Percentiles rank a stretch among this genome's conserved stretches.
These are phyloP conservation scores for Euphrasia arctica DNA, from an alignment of 305 asterid species.

Conservation along the genomic window DNA sequence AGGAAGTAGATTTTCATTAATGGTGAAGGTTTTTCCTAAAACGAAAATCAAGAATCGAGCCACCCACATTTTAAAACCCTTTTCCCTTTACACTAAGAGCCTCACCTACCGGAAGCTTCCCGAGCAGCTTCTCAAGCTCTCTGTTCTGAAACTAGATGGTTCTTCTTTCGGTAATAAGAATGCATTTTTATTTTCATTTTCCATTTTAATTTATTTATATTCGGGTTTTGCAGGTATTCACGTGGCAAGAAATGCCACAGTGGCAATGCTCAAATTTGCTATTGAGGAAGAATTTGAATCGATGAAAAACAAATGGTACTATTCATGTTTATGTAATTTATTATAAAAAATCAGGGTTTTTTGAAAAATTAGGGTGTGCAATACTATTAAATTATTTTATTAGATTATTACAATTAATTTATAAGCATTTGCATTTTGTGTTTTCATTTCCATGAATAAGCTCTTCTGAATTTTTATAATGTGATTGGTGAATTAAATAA, in stretches of 20 bases:
- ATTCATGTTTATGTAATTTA: neutral
- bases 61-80: slow-evolving; percentile 25
- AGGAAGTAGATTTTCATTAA: slow-evolving; percentile 22
- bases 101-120: slow-evolving; percentile 51
- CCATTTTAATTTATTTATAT: neutral
- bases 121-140: slow-evolving; percentile 40
- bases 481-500: neutral
- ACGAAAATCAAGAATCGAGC: slow-evolving; percentile 15
- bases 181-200: neutral
- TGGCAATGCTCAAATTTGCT: slow-evolving; percentile 44
- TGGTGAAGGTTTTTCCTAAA: slow-evolving; percentile 32
- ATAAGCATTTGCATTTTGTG: too few species aligned
- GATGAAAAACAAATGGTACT: slow-evolving; percentile 45
- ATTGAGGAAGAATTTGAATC: slow-evolving; percentile 46
- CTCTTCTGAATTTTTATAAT: neutral
- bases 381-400: neutral
- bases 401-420: neutral
- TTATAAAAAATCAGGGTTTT: neutral
- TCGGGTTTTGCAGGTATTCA: slow-evolving; percentile 38
- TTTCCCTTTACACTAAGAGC: slow-evolving; percentile 31
- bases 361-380: neutral
- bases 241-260: slow-evolving; percentile 55
- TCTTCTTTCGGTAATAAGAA: slow-evolving; percentile 50
- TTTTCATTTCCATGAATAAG: neutral
- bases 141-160: slow-evolving; percentile 66